Conservation (phyloP, 2,329 filamentous ascomycete species). For the Gaeumannomyces sp. region DNA sequence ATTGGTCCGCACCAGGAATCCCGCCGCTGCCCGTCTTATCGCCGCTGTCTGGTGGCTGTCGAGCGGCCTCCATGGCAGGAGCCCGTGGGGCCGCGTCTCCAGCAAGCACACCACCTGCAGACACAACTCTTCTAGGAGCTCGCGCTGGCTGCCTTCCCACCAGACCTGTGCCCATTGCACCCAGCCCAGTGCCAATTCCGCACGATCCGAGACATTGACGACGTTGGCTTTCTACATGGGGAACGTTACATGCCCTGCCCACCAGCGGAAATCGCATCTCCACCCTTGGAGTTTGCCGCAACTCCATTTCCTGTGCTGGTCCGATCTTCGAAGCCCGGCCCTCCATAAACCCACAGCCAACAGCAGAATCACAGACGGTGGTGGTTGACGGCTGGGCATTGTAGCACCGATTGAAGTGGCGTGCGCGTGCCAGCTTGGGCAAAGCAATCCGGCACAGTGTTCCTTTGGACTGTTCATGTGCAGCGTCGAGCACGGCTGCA, state of each 20-base stretch:
- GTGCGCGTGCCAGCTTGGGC: too few relatives aligned
- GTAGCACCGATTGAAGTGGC: too few relatives aligned
- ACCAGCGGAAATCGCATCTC: neutral
- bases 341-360: neutral
- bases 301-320: neutral
- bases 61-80: too few relatives aligned
- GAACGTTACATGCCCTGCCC: neutral
- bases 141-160: too few relatives aligned
- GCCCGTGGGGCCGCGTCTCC: neutral
- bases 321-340: neutral
- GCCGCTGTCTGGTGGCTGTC: too few relatives aligned
- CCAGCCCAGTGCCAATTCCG: neutral
- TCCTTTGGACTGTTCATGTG: neutral
- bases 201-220: neutral
- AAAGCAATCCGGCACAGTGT: neutral
- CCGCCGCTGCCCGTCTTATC: too few relatives aligned
- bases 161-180: too few relatives aligned
- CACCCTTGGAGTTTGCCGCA: neutral
- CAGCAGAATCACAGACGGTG: neutral
- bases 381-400: too few relatives aligned
- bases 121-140: too few relatives aligned
- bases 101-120: too few relatives aligned
- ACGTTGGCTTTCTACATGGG: neutral
- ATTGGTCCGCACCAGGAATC: neutral
- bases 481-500: neutral